These are phyloP conservation scores for Nigrospora sphaerica DNA, from an alignment of 2,329 filamentous ascomycete species.

Conservation along the genomic window DNA sequence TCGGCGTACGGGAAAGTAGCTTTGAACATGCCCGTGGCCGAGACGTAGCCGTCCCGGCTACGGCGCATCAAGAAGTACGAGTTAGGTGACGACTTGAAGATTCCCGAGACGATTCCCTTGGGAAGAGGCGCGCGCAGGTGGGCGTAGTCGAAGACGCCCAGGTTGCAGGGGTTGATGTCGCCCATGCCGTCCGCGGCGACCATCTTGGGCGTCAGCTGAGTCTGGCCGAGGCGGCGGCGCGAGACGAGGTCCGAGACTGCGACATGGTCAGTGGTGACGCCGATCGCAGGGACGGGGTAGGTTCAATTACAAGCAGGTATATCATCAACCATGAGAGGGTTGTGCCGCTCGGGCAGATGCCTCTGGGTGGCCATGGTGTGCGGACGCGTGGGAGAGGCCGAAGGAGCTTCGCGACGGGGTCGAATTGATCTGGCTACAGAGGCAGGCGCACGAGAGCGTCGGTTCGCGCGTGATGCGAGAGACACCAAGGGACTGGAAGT, in stretches of 20 bases:
- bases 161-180: conserved; percentile 64
- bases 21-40: conserved; percentile 89
- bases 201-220: conserved; percentile 78
- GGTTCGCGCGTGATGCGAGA: no score
- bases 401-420: background rate
- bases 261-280: conserved; percentile 9
- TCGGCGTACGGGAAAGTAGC: conserved; percentile 77
- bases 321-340: conserved; percentile 59
- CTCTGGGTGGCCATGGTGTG: conserved; percentile 31
- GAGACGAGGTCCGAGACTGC: conserved; percentile 68
- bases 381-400: background rate
- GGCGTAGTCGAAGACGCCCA: conserved; percentile 90
- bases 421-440: no score
- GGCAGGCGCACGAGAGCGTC: no score
- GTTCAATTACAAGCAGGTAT: conserved; percentile 51
- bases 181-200: conserved; percentile 63
- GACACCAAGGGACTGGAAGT: no score
- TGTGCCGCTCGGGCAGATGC: conserved; percentile 53
- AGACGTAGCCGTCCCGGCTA: conserved; percentile 77
- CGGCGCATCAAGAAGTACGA: conserved; percentile 96
- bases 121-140: conserved; percentile 89
- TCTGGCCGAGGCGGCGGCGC: conserved; percentile 86
- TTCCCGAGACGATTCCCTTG: conserved; percentile 84
- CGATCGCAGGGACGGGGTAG: no score
- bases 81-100: conserved; percentile 83